Percentiles rank a stretch among this genome's conserved stretches.
phyloP scores from a whole-genome alignment of 2,329 filamentous ascomycete species.

The Pseudogymnoascus sp. region DNA sequence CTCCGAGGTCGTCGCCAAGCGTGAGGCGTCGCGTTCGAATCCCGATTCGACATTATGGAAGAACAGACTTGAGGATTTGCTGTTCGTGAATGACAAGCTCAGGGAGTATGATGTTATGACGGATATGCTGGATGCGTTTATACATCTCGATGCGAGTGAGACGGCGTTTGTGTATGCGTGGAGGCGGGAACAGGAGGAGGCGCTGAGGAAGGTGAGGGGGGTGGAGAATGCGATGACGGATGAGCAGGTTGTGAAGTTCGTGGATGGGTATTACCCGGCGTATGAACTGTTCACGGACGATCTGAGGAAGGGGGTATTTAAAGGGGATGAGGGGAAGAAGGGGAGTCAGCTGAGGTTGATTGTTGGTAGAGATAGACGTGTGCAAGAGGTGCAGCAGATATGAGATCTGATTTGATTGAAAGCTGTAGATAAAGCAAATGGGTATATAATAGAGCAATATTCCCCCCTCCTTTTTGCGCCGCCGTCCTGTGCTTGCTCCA shows the following conservation, averaged over 20 bases:
- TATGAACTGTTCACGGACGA: conserved; percentile 47
- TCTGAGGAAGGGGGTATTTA: conserved; percentile 42
- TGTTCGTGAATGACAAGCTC: conserved; percentile 51
- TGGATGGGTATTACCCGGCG: conserved; percentile 50
- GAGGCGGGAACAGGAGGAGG: conserved; percentile 57
- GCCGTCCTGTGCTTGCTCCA: background rate
- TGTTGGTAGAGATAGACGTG: conserved; percentile 38
- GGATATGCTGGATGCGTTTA: conserved; percentile 51
- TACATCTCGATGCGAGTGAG: conserved; percentile 57
- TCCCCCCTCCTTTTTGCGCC: background rate
- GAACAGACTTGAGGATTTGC: conserved; percentile 47
- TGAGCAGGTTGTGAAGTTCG: conserved; percentile 55
- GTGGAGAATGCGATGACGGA: conserved; percentile 52
- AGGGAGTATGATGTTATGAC: conserved; percentile 52
- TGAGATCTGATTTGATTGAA: conserved; percentile 11
- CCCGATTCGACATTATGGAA: conserved; percentile 37
- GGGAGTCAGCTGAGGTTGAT: conserved; percentile 38
- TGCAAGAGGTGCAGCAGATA: conserved; percentile 29
- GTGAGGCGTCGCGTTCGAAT: conserved; percentile 25
- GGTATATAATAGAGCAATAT: conserved; percentile 15
- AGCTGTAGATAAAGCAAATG: conserved; percentile 18
- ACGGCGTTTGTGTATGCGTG: conserved; percentile 58
- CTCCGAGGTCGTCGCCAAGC: conserved; percentile 38
- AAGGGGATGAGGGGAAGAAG: conserved; percentile 21
- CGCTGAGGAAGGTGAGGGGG: conserved; percentile 47